Percentiles rank a stretch among this genome's conserved stretches.
Evolutionary conservation across 331 rosid genomes (phyloP).

Genomic region (Spiraea crenata): DNA sequence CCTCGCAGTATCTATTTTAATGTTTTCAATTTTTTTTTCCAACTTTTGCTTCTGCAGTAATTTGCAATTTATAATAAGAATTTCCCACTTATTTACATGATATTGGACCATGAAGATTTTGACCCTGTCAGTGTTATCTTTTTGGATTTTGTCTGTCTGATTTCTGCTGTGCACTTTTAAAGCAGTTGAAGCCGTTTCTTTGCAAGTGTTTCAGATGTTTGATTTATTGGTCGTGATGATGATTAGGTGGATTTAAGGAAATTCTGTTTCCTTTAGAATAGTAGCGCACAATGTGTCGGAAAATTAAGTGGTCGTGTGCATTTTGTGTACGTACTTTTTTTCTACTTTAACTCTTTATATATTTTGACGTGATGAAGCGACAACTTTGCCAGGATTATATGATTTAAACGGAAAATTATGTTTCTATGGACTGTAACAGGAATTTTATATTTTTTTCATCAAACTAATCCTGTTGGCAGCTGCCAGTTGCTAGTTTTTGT

Average conservation of each 20-base stretch:
- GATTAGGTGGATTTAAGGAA: not conserved
- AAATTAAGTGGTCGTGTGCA: not conserved
- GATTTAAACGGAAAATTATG: not conserved
- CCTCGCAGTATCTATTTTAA: not conserved
- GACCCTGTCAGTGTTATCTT: not conserved
- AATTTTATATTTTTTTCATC: not conserved
- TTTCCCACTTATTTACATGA: not conserved
- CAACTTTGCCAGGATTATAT: not conserved
- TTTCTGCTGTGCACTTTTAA: not conserved
- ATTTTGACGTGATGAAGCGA: not conserved
- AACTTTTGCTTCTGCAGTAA: not conserved
- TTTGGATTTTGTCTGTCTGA: not conserved
- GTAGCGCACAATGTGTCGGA: not conserved
- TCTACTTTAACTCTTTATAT: not conserved
- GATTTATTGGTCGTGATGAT: not conserved
- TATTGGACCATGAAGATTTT: not conserved
- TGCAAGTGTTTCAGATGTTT: not conserved
- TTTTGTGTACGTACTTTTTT: not conserved
- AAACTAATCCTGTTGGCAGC: not conserved
- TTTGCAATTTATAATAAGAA: not conserved
- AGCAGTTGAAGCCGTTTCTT: not conserved
- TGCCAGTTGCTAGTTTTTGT: not conserved
- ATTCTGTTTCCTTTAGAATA: not conserved
- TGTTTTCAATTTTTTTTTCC: not conserved
- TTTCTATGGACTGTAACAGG: not conserved